Percentiles rank a stretch among this genome's conserved stretches.
Conservation (phyloP, 768 basidiomycete genomes). For the Boletus reticulatus region DNA sequence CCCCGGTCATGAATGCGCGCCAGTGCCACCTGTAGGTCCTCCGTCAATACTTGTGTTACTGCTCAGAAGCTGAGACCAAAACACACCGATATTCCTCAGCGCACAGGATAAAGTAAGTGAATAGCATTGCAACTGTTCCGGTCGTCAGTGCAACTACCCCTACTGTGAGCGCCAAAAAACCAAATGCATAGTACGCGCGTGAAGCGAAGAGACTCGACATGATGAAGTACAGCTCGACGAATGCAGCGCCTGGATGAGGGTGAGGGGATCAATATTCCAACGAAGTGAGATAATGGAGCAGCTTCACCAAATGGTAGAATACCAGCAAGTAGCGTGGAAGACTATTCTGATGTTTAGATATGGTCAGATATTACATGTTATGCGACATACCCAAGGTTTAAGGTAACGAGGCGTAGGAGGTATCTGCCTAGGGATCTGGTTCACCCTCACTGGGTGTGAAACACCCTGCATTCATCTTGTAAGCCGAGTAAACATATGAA, state of each 20-base stretch:
- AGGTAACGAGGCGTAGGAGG: slow-evolving; percentile 86
- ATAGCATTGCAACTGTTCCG: slow-evolving; percentile 86
- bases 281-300: not conserved
- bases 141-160: slow-evolving; percentile 82
- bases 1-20: slow-evolving; percentile 90
- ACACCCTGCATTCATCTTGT: slow-evolving; percentile 47
- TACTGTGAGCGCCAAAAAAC: slow-evolving; percentile 87
- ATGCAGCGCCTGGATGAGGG: slow-evolving; percentile 72
- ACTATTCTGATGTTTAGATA: slow-evolving; percentile 36
- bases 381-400: slow-evolving; percentile 62
- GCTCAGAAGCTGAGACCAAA: not conserved
- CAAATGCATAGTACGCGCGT: slow-evolving; percentile 93
- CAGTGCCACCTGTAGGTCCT: slow-evolving; percentile 81
- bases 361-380: not conserved
- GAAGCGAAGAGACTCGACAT: slow-evolving; percentile 90
- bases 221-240: slow-evolving; percentile 92
- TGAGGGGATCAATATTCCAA: not conserved
- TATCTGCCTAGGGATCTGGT: slow-evolving; percentile 95
- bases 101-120: slow-evolving; percentile 88
- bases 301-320: slow-evolving; percentile 83
- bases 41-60: slow-evolving; percentile 1
- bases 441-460: slow-evolving; percentile 82
- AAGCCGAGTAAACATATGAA: not conserved
- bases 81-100: slow-evolving; percentile 89
- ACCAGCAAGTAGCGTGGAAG: slow-evolving; percentile 78